Base-by-base conservation (phyloP, 129 eudicot genomes). In the Centella asiatica region DNA sequence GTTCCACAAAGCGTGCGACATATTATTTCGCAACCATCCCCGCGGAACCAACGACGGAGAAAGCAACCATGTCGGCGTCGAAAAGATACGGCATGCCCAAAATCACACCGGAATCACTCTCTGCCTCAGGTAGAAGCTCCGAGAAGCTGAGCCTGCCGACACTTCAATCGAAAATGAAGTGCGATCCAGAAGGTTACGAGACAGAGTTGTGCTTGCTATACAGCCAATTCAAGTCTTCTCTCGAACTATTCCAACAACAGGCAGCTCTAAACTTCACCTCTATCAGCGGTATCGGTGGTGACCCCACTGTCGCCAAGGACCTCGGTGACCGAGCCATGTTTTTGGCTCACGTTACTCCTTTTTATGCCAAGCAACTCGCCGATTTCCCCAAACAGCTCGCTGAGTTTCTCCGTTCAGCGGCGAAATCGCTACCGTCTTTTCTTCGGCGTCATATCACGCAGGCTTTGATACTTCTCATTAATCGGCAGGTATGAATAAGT, bases 151-250 rank as follows among this genome's bases (percentile, higher is more conserved):
- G 89, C 60, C 88, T 92, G 3, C 82, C 94, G 15, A 52, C 79
- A 0, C 87, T 92, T 12, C 98, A 87, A 44, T 84, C 98, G 1
- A 92, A 87, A 54, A 92, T 92, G 95, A 90, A 90, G 67, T 67
- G 75, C 75, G 98, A 90, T 54, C 94, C 98, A 0, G 95, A 87
- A 80, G 94, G 98, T 48, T 92, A 87, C 47, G 82, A 64, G 20
- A 57, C 94, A 9, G 98, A 90, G 71, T 77, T 90, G 15, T n/a
- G 32, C 44, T 61, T 86, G 3, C 33, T 90, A 18, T 81, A 92
- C 88, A 74, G 57, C 70, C 98, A 87, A 76, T 92, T 92, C 80
- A 84, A 92, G 42, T 92, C 95, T 0, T 84, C 98, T 14, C 84
- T 92, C 10, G 95, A 87, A 32, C 81, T 87, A 4, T 92, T 84